Evolutionary conservation across 2,329 filamentous ascomycete species (phyloP).

Genomic region (Hortaea werneckii): DNA sequence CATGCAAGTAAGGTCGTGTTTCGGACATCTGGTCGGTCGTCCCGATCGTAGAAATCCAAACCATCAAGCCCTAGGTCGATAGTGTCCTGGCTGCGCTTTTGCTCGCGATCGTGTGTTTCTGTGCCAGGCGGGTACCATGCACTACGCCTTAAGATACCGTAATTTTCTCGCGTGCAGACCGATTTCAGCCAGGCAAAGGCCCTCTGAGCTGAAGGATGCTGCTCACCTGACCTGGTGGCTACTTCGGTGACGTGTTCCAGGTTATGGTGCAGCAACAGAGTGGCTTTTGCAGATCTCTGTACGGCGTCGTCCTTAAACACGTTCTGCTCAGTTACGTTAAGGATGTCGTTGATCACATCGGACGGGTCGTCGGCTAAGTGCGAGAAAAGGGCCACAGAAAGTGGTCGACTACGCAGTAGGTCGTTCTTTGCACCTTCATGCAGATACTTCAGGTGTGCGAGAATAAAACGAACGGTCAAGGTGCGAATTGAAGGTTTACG

Average conservation of each 20-base stretch:
- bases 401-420: slow-evolving; percentile 63
- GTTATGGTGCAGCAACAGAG: slow-evolving; percentile 31
- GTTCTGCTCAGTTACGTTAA: slow-evolving; percentile 58
- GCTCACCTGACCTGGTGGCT: slow-evolving; percentile 41
- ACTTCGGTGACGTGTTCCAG: slow-evolving; percentile 41
- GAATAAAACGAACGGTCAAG: slow-evolving; percentile 70
- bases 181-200: slow-evolving; percentile 67
- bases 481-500: slow-evolving; percentile 70
- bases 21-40: slow-evolving; percentile 56
- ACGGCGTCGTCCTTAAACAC: slow-evolving; percentile 68
- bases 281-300: slow-evolving; percentile 56
- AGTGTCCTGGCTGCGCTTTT: slow-evolving; percentile 25
- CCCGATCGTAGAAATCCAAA: slow-evolving; percentile 53
- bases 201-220: slow-evolving; percentile 52
- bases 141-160: slow-evolving; percentile 65
- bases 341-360: slow-evolving; percentile 62
- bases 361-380: slow-evolving; percentile 69
- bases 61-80: slow-evolving; percentile 59
- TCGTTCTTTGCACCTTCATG: slow-evolving; percentile 69
- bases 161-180: slow-evolving; percentile 61
- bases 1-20: slow-evolving; percentile 75
- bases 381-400: slow-evolving; percentile 62
- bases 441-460: slow-evolving; percentile 70
- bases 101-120: slow-evolving; percentile 27
- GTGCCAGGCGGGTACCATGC: slow-evolving; percentile 74